A percentile compares a stretch with the other conserved stretches of the same genome.
Evolutionary conservation across 2,329 filamentous ascomycete species (phyloP).

Genomic region (Talaromyces sp.): DNA sequence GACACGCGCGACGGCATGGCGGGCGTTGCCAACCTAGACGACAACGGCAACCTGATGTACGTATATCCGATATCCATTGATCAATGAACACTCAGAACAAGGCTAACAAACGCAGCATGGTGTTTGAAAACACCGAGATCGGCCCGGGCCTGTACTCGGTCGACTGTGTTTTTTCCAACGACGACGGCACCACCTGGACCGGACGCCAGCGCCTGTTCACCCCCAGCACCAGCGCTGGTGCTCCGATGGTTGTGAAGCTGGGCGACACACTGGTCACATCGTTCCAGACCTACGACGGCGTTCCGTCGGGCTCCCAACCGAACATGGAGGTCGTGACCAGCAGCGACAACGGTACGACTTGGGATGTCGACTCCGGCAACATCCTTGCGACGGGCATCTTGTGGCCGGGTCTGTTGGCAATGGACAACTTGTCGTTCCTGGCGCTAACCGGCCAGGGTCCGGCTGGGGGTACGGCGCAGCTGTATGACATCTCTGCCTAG

Average conservation of each 20-base stretch:
- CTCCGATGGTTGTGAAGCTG: background rate
- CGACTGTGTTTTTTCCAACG: background rate
- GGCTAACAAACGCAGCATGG: background rate
- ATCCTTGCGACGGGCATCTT: background rate
- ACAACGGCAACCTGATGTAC: background rate
- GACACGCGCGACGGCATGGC: background rate
- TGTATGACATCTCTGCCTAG: constrained; percentile 1
- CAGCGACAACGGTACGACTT: constrained; percentile 3
- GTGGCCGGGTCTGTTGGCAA: background rate
- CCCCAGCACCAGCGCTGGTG: background rate
- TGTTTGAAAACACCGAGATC: background rate
- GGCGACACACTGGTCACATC: background rate
- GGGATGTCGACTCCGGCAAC: background rate
- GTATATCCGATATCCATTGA: background rate
- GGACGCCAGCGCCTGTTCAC: background rate
- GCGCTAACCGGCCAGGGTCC: background rate
- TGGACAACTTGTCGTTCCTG: constrained; percentile 1
- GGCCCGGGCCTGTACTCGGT: background rate
- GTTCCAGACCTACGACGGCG: background rate
- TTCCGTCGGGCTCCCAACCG: background rate
- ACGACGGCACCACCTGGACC: background rate
- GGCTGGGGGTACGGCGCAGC: background rate
- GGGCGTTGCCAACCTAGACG: background rate
- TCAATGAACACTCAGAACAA: background rate
- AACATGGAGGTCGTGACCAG: background rate